These are phyloP conservation scores for Aspergillus carlsbadensis DNA, from an alignment of 495 filamentous ascomycete species.

Conservation along the genomic window DNA sequence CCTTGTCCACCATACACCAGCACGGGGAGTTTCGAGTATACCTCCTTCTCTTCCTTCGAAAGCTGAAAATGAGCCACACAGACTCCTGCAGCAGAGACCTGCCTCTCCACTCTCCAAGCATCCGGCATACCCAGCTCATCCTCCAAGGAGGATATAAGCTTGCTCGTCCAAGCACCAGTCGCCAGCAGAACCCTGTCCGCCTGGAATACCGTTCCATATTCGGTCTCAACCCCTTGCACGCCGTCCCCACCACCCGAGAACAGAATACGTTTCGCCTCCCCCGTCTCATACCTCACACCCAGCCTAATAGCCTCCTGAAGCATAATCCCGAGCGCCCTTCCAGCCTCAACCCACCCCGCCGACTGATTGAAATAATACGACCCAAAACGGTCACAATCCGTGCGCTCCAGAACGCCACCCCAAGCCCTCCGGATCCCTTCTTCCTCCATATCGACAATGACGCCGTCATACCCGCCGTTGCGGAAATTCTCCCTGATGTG, in stretches of 20 bases:
- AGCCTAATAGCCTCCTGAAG: slow-evolving; percentile 26
- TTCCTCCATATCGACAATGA: slow-evolving; percentile 24
- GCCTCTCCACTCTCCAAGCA: slow-evolving; percentile 30
- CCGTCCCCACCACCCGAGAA: slow-evolving; percentile 7
- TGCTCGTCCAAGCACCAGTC: slow-evolving; percentile 56
- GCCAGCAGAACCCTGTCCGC: slow-evolving; percentile 51
- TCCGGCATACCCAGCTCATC: slow-evolving; percentile 28
- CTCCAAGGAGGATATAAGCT: slow-evolving; percentile 32
- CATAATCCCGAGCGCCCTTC: slow-evolving; percentile 32
- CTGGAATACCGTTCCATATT: slow-evolving; percentile 29
- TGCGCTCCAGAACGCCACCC: slow-evolving; percentile 29
- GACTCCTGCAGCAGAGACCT: slow-evolving; percentile 39
- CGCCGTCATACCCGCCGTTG: slow-evolving; percentile 16
- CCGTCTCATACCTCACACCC: slow-evolving; percentile 35
- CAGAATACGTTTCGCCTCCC: slow-evolving; percentile 29
- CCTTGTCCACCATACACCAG: slow-evolving; percentile 38
- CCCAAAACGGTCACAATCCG: slow-evolving; percentile 26
- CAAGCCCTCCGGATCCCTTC: slow-evolving; percentile 29
- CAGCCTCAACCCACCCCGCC: slow-evolving; percentile 43
- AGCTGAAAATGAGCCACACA: slow-evolving; percentile 40
- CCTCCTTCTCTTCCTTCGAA: slow-evolving; percentile 23
- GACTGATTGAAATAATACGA: slow-evolving; percentile 37
- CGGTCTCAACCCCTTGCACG: slow-evolving; percentile 25
- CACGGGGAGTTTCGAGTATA: slow-evolving; percentile 34
- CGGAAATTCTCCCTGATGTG: slow-evolving; percentile 35